Base-by-base conservation (phyloP, 306 rosid species). In the Trifolium dubium region DNA sequence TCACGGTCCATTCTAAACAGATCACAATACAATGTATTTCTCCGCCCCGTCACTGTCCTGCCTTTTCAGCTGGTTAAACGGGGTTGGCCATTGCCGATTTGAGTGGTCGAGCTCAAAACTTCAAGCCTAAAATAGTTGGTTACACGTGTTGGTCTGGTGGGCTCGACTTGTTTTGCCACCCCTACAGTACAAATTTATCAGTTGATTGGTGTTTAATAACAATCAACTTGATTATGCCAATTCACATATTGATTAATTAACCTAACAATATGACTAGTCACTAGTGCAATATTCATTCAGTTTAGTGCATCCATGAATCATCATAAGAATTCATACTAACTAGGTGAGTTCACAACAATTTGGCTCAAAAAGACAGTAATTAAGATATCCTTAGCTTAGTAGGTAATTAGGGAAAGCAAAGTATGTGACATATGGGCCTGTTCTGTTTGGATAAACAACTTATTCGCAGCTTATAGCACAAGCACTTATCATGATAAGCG, bases 261-360 rank as follows among this genome's bases (percentile, higher is more conserved):
- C 56, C 55, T 50, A 50, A 50, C 56, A 50, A 15, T 18, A 64
- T 53, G 29, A 5, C 8, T 46, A 23, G 1, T 53, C 17, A 5
- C 8, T 46, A 23, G 1, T 14, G 13, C 69, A 68, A 7, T 34
- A 59, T 59, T 5, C 18, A 68, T 10, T 32, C 6, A 54, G 10
- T 10, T 69, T 7, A 77, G 15, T 60, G 40, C 56, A 59, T 59
- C 37, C 31, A 51, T 15, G 19, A 75, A 54, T 44, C 55, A 44
- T 54, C 29, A 28, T 10, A 32, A 55, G 37, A 65, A 75, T 54
- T 54, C n/a, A 44, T 29, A 58, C 1, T 51, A 11, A 51, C 8
- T 67, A 29, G 17, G 15, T 76, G 51, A 55, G 12, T 44, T 46
- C 50, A 67, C 17, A 30, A 55, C 55, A 47, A 47, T 13, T 14